phyloP scores from a whole-genome alignment of 768 basidiomycete genomes.

The Hypsizygus marmoreus region DNA sequence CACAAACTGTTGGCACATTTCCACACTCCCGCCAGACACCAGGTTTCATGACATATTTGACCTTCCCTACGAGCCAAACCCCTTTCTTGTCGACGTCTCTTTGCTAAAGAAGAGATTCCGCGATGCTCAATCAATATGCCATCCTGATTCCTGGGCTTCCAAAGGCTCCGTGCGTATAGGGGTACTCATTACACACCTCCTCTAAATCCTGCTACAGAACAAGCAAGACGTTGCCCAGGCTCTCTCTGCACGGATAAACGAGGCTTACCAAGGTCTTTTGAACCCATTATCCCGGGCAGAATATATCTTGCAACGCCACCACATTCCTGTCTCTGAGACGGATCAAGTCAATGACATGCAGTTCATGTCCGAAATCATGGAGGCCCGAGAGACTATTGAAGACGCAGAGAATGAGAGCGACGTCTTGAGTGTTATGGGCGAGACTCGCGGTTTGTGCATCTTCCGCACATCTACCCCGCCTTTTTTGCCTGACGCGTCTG shows the following conservation, averaged over 20 bases:
- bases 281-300: slow-evolving; percentile 75
- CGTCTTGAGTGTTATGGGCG: slow-evolving; percentile 50
- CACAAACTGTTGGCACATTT: slow-evolving; percentile 67
- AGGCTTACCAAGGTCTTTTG: slow-evolving; percentile 77
- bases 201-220: slow-evolving; percentile 35
- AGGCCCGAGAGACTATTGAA: slow-evolving; percentile 76
- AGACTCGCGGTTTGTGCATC: slow-evolving; percentile 52
- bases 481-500: slow-evolving; percentile 2
- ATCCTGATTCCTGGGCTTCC: slow-evolving; percentile 85
- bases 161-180: slow-evolving; percentile 54
- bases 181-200: slow-evolving; percentile 5
- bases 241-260: slow-evolving; percentile 77
- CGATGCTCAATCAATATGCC: slow-evolving; percentile 71
- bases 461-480: not conserved
- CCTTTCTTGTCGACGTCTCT: slow-evolving; percentile 65
- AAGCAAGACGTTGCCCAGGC: slow-evolving; percentile 61
- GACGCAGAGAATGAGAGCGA: slow-evolving; percentile 50
- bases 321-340: slow-evolving; percentile 58
- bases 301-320: slow-evolving; percentile 74
- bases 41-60: slow-evolving; percentile 73
- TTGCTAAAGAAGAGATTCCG: slow-evolving; percentile 68
- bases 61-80: slow-evolving; percentile 61
- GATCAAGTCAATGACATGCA: slow-evolving; percentile 73
- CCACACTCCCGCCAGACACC: slow-evolving; percentile 51
- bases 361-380: slow-evolving; percentile 79